Evolutionary conservation across 306 rosid genomes (phyloP).

Genomic region (Cucurbita pepo): DNA sequence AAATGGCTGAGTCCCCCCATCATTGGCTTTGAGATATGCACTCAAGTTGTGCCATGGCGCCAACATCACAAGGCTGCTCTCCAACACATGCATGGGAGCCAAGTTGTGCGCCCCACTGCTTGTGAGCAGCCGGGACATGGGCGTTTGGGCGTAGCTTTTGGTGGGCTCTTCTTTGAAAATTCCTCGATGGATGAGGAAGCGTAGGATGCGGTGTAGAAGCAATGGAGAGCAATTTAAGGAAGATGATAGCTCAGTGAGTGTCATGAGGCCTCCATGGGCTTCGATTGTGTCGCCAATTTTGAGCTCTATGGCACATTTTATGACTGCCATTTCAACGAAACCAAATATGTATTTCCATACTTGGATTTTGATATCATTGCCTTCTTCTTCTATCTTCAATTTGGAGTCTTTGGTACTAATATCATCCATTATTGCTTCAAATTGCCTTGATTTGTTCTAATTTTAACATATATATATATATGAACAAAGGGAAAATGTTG

Average conservation of each 20-base stretch:
- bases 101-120: constrained; percentile 6
- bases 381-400: not conserved
- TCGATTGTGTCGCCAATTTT: constrained; percentile 32
- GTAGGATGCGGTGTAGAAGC: not conserved
- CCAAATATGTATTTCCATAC: not conserved
- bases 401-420: not conserved
- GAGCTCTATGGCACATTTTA: constrained; percentile 14
- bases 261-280: not conserved
- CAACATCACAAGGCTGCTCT: constrained; percentile 10
- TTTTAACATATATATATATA: too few species aligned
- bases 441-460: too few species aligned
- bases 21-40: not conserved
- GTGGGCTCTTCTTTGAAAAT: constrained; percentile 23
- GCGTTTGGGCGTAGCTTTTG: constrained; percentile 14
- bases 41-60: constrained; percentile 20
- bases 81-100: constrained; percentile 2
- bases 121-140: constrained; percentile 10
- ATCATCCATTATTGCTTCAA: not conserved
- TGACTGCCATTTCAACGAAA: not conserved
- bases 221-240: constrained; percentile 13
- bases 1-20: constrained; percentile 9
- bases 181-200: not conserved
- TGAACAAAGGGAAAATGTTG: too few species aligned
- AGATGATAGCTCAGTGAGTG: not conserved
- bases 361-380: not conserved